Evolutionary conservation across 768 basidiomycete species (phyloP), one percentile per base, ranked within the genome.

Genomic region (Amanita fuliginea): DNA sequence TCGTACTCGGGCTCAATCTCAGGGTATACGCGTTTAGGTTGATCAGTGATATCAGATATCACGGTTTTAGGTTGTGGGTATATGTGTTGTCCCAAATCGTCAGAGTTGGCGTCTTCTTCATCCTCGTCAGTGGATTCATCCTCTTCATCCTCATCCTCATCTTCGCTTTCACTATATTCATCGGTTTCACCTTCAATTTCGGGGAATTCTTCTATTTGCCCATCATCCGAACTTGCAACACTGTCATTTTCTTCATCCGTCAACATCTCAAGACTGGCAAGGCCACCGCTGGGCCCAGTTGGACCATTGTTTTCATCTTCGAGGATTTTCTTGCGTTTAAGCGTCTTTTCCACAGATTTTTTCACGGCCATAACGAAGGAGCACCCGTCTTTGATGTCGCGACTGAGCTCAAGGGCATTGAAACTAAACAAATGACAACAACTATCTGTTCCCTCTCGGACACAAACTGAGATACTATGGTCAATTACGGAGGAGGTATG

Each of bases 1-100:
- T 90, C 89, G 60, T 94, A 94, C 51, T 86, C 82, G 8, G 91
- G 85, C 55, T 90, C 89, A 60, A 93, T 93, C 58, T 87, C 84
- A 40, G 88, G 88, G 61, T 86, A 92, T 34, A 90, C 80, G 52
- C 74, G 76, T 71, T 89, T 92, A 51, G 74, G 80, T 54, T 82
- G 79, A n/a, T 88, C 85, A 51, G 92, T 94, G 54, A 93, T 83
- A 51, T 80, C 70, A 35, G 89, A 92, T 47, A 82, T 72, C 33
- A 90, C 65, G 22, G 75, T 80, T 64, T 81, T 85, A 39, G 81
- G 66, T 62, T 75, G 77, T 21, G 84, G 85, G 53, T 76, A 76
- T 53, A 81, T 61, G 57, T 77, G 75, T 41, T 75, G 67, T 51
- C 68, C 64, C 35, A 72, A 68, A 58, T 70, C 68, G 52, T 71